Base-by-base conservation (phyloP, 1,284 basidiomycete species). In the Ustilago xerochloae region DNA sequence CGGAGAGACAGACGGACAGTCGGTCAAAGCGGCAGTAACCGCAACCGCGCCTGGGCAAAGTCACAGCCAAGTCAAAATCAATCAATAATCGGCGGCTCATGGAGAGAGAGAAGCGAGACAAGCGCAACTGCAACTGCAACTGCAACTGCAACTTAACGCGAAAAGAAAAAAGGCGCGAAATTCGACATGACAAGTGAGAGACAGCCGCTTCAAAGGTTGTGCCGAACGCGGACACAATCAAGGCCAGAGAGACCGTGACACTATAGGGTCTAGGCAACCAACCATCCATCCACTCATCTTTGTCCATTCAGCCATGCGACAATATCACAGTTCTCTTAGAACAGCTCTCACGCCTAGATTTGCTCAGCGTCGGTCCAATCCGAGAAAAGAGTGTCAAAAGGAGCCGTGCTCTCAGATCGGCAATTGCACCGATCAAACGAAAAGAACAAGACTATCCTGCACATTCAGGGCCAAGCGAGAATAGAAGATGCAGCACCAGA, bases 401-500 rank as follows among this genome's bases (percentile, higher is more conserved):
- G 28, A 24, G 22, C n/a, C 7, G 12, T 3, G 13, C n/a, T 18
- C 48, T 49, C 20, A 33, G 18, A 51, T 51, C 49, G 49, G 49
- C 35, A 28, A 29, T 29, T 49, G 47, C 47, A 20, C 47, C 30
- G 32, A 33, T 8, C 3, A 16, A 30, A n/a, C 5, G 3, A 10
- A 45, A 20, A 45, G 22, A 8, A 26, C 3, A 26, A 26, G 6
- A 26, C 43, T 26, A 26, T 24, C n/a, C n/a, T n/a, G 26, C 20
- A 28, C 15, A 6, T 45, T 28, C 24, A 24, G 43, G 43, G 43
- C 43, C 24, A 20, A 28, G 43, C 22, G 10, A 47, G 32, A 35
- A 35, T n/a, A n/a, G n/a, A n/a, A n/a, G 45, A 28, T 47, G 45
- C 45, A 47, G 28, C 13, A 47, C 29, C 45, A 47, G 45, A 47